Conservation (phyloP, 1,284 basidiomycete species). For the Stygiomarasmius scandens region DNA sequence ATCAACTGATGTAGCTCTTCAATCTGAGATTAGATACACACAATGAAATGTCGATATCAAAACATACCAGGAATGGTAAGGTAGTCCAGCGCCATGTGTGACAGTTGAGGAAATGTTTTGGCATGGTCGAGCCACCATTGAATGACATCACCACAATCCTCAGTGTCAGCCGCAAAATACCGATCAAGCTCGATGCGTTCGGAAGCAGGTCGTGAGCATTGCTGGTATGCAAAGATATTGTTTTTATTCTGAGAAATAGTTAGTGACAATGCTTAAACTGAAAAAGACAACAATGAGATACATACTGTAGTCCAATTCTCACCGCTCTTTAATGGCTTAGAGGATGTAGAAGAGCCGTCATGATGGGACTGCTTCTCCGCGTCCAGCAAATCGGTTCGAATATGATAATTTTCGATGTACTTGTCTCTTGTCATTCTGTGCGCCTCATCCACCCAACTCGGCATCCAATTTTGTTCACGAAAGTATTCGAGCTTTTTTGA, state of each 20-base stretch:
- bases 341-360: neutral
- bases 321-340: neutral
- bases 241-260: neutral
- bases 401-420: no score
- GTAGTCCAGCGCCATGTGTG: neutral
- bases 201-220: neutral
- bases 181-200: neutral
- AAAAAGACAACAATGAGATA: neutral
- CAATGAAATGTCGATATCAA: neutral
- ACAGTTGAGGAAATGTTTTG: neutral
- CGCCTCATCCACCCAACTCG: neutral
- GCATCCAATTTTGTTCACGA: neutral
- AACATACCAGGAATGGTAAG: constrained; percentile 1
- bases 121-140: neutral
- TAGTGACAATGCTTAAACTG: neutral
- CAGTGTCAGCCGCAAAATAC: neutral
- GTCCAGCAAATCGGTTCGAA: neutral
- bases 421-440: neutral
- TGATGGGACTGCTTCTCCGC: neutral
- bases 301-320: neutral
- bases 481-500: neutral
- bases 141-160: neutral
- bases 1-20: neutral
- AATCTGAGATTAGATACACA: neutral
- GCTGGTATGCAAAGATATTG: neutral